Base-by-base conservation (phyloP, 495 filamentous ascomycete species). In the Daldinia grandis region DNA sequence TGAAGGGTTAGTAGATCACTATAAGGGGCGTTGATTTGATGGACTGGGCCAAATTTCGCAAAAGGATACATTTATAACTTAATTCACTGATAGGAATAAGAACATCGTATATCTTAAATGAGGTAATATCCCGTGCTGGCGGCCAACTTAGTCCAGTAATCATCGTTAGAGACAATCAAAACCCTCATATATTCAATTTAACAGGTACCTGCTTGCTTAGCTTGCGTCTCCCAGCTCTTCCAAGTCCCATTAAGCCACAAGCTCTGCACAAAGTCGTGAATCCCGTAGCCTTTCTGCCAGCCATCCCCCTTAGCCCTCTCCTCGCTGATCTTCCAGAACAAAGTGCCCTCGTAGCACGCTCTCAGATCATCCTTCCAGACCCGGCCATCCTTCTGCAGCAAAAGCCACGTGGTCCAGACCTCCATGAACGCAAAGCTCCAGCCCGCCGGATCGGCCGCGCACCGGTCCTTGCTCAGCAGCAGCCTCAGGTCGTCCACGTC, bases 321-420 rank as follows among this genome's bases (percentile, higher is more conserved):
- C 15, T 74, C 71, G 19, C 76, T 77, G 30, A 80, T 76, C 14
- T 58, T 70, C 72, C 72, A 80, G 55, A 80, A 80, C 30, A 54
- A 9, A 30, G 79, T 76, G 60, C 82, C 81, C 74, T 84, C 82
- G 66, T 80, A 84, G 1, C 77, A 71, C 33, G 69, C 67, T 33
- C 79, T 69, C 21, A 85, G 44, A 71, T 87, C 83, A 47, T 85
- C 82, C 70, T 85, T 85, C 58, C 75, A 78, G 6, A 86, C 72
- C 14, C 76, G 69, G 0, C 83, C 84, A 27, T 85, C 76, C 62
- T 81, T 73, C 62, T 84, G 83, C 66, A 82, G 71, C 17, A 87
- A 64, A 24, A 87, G 70, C 78, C 81, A 86, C 0, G 82, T 82
- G 0, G 83, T 74, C 33, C 76, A 75, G 62, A 82, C 80, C 76